Evolutionary conservation across 2,329 filamentous ascomycete genomes (phyloP).

Genomic region (Aspergillus persii): DNA sequence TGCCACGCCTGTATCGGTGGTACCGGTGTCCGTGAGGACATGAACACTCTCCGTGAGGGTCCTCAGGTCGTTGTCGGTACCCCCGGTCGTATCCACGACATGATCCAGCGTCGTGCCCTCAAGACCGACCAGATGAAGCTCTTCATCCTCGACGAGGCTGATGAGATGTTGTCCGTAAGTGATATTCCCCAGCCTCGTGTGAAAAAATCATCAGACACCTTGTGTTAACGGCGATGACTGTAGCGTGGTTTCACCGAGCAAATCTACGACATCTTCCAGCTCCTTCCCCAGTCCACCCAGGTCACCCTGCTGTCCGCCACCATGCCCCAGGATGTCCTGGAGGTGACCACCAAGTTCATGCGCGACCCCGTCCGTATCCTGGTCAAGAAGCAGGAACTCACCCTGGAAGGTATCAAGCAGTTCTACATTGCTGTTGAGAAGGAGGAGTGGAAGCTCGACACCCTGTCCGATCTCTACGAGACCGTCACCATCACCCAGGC

Average conservation of each 20-base stretch:
- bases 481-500: constrained; percentile 99
- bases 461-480: constrained; percentile 97
- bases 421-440: constrained; percentile 99
- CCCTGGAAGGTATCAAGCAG: constrained; percentile 99
- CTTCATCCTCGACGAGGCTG: constrained; percentile 98
- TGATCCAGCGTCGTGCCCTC: constrained; percentile 97
- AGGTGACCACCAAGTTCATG: constrained; percentile 99
- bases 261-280: constrained; percentile 99
- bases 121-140: constrained; percentile 99
- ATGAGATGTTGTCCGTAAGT: constrained; percentile 77
- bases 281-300: constrained; percentile 95
- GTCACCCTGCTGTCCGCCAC: constrained; percentile 97
- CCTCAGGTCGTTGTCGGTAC: constrained; percentile 98
- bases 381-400: constrained; percentile 99
- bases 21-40: constrained; percentile 96
- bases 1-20: constrained; percentile 99
- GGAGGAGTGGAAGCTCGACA: constrained; percentile 99
- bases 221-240: constrained; percentile 4
- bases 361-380: constrained; percentile 97
- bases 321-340: constrained; percentile 97
- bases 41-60: constrained; percentile 94
- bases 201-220: not conserved
- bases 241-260: constrained; percentile 98
- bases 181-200: not conserved
- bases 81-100: constrained; percentile 97